Evolutionary conservation across 129 eudicot species (phyloP), one percentile per base, ranked within the genome.

Genomic region (Heracleum sosnowskyi): DNA sequence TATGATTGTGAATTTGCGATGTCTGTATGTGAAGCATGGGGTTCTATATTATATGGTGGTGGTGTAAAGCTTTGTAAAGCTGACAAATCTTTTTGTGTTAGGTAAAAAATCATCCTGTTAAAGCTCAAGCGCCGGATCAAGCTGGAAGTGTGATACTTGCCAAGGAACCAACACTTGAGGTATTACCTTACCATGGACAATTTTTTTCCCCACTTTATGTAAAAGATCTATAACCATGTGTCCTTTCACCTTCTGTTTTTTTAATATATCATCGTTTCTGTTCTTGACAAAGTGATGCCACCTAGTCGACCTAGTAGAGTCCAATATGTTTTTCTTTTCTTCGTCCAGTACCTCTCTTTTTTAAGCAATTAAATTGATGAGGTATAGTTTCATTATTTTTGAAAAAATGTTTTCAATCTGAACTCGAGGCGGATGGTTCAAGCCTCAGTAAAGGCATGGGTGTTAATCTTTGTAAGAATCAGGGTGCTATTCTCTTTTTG

Each of bases 121-220:
- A 96, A 86, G 85, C 97, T 80, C 99, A 96, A 82, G 90, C 97
- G 29, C 84, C 89, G 1, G 99, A 92, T 55, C 94, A 84, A 82
- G 79, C 99, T 45, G 97, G 97, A 81, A 92, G 90, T 75, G 93
- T 92, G 78, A 92, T 96, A 66, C 86, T 96, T 80, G 86, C 95
- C 73, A 96, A 92, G 85, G 97, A 96, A 81, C 96, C 99, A 36
- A 83, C 81, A 79, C 90, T 96, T 75, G 93, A 90, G 93, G 99
- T 91, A 80, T 39, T 28, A 64, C 69, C 39, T 36, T 51, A 35
- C 33, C 36, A 66, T 57, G 70, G 24, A 49, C 11, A 26, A 20
- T 18, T 46, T 47, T 9, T 53, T 46, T 35, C 9, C 39, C n/a
- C 11, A 42, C 76, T 26, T 35, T 4, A 37, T 70, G 29, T 37